Evolutionary conservation across 2,329 filamentous ascomycete genomes (phyloP).

Genomic region (Paecilomyces sp.): DNA sequence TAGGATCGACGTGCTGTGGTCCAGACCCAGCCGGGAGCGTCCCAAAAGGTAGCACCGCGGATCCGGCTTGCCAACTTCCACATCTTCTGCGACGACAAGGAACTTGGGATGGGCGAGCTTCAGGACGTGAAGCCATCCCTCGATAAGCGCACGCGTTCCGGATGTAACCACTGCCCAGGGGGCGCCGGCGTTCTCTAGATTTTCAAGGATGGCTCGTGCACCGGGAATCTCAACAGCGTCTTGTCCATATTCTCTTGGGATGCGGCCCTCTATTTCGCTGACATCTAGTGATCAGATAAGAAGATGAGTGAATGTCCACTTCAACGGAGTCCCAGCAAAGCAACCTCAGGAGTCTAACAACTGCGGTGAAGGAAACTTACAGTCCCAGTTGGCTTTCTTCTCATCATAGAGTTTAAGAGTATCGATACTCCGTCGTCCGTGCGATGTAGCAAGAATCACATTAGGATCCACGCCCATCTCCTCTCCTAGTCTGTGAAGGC

Average conservation of each 20-base stretch:
- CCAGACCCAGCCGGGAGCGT: constrained; percentile 50
- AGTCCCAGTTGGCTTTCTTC: constrained; percentile 86
- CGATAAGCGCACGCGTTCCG: constrained; percentile 58
- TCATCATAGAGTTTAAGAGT: constrained; percentile 71
- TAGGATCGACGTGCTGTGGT: constrained; percentile 49
- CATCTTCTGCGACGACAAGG: constrained; percentile 69
- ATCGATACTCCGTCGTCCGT: constrained; percentile 86
- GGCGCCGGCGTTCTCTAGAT: constrained; percentile 54
- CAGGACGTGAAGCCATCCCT: constrained; percentile 65
- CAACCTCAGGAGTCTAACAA: not conserved
- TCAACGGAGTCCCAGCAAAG: not conserved
- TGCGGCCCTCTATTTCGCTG: constrained; percentile 64
- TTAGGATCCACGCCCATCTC: constrained; percentile 81
- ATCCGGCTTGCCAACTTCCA: constrained; percentile 68
- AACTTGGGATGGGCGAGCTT: constrained; percentile 58
- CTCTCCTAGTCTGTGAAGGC: constrained; percentile 45
- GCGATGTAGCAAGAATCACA: constrained; percentile 80
- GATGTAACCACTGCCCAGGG: constrained; percentile 83
- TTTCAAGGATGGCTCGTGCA: constrained; percentile 61
- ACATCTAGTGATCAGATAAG: constrained; percentile 53
- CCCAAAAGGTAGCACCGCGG: constrained; percentile 67
- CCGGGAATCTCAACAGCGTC: constrained; percentile 84
- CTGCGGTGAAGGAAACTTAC: constrained; percentile 47
- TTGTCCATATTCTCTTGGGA: constrained; percentile 68
- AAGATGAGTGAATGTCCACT: constrained; percentile 2